Conservation (phyloP, 2,329 filamentous ascomycete genomes). For the Penicillium polonicum region DNA sequence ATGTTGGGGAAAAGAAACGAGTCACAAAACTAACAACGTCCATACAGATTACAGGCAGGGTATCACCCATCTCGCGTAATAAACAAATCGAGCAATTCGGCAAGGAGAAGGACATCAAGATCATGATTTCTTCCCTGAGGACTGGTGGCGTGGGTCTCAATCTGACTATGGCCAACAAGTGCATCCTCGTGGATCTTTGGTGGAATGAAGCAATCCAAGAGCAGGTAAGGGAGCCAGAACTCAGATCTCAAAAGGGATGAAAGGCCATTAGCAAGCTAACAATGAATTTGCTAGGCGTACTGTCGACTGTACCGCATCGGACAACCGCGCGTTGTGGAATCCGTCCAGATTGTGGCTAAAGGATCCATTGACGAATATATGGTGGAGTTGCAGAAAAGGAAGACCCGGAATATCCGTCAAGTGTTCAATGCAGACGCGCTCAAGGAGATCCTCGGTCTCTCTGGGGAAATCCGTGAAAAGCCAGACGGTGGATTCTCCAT, state of each 20-base stretch:
- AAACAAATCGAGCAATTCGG: not conserved
- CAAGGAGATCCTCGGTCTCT: not conserved
- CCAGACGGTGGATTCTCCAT: not conserved
- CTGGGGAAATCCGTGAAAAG: not conserved
- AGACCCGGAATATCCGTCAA: not conserved
- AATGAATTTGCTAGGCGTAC: not conserved
- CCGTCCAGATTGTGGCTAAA: not conserved
- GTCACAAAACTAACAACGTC: not conserved
- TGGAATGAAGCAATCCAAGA: slow-evolving; percentile 6
- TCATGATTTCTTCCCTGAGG: not conserved
- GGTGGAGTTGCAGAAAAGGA: not conserved
- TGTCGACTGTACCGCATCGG: slow-evolving; percentile 3
- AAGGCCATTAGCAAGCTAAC: not conserved
- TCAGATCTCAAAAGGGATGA: too few species aligned
- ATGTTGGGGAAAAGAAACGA: not conserved
- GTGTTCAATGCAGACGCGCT: not conserved
- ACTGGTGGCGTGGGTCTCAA: slow-evolving; percentile 4
- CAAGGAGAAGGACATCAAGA: not conserved
- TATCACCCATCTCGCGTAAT: not conserved
- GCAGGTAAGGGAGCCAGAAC: not conserved
- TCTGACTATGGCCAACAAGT: slow-evolving; percentile 5
- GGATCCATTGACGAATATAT: not conserved
- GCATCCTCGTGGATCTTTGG: slow-evolving; percentile 8
- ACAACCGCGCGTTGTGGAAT: not conserved
- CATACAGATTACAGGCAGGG: not conserved